Base-by-base conservation (phyloP, 345 rosid species). In the Arabidopsis suecica region DNA sequence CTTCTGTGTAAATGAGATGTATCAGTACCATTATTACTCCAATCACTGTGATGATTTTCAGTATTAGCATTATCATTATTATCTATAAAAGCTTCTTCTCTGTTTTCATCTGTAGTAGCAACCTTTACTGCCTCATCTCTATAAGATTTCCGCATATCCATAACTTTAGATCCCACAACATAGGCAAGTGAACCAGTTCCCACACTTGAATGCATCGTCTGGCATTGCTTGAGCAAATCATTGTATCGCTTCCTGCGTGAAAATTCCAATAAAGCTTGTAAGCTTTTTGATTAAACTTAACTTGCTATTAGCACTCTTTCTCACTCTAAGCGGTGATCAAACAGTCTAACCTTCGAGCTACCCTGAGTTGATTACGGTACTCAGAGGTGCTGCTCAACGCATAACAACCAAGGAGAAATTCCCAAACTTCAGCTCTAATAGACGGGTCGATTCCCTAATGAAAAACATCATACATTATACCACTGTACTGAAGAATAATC, bases 111-210 rank as follows among this genome's bases (percentile, higher is more conserved):
- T 60, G 83, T 74, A 72, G 71, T 72, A 70, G 72, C 79, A 83
- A 81, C 91, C 68, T 70, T 82, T 42, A 38, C 80, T 3, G 57
- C 28, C 62, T 83, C 95, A 86, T 82, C 86, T 72, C 87, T 93
- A 80, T 90, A 90, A 56, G 89, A 80, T 75, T 86, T 86, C 82
- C 98, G 83, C 86, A 89, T 85, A 78, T 93, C 98, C 98, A 93
- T 86, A 76, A 93, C 91, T 81, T 93, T 93, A 71, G 98, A 90
- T 34, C 98, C 97, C 78, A 89, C 96, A 58, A 82, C 84, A 84
- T 84, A 91, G 8, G 98, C 98, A 84, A 93, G 97, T 48, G 87
- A 76, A 50, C 98, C 98, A 72, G 96, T 90, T 80, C 98, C 98
- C 58, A 91, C 83, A 78, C 91, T 93, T 69, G 97, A 82, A 89